A percentile compares a stretch with the other conserved stretches of the same genome.
These are phyloP conservation scores for Pythium periplocum DNA, from an alignment of 352 stramenopile species.

Conservation along the genomic window DNA sequence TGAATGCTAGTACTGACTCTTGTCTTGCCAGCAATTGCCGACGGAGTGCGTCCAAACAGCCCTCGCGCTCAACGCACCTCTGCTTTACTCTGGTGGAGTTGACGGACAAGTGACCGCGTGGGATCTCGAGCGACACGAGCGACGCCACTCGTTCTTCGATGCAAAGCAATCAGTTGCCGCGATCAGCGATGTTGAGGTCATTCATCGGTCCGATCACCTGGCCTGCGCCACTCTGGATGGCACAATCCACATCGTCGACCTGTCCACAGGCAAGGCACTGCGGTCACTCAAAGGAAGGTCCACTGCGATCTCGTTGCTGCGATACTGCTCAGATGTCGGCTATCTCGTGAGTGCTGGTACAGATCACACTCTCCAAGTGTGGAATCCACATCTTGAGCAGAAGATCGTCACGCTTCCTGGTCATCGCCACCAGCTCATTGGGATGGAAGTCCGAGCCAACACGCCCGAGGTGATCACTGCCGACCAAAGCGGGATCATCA, in stretches of 20 bases:
- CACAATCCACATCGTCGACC: slow-evolving; percentile 58
- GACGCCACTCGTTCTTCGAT: slow-evolving; percentile 33
- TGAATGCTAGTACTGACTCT: background rate
- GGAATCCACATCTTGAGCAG: slow-evolving; percentile 56
- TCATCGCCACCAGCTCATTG: slow-evolving; percentile 41
- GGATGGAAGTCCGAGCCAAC: slow-evolving; percentile 37
- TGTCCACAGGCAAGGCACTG: slow-evolving; percentile 17
- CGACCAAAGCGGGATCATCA: slow-evolving; percentile 42
- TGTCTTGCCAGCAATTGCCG: slow-evolving; percentile 36
- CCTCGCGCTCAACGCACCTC: slow-evolving; percentile 16
- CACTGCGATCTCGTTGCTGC: slow-evolving; percentile 35
- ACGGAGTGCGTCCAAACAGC: slow-evolving; percentile 30
- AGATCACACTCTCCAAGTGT: slow-evolving; percentile 50
- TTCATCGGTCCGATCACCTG: slow-evolving; percentile 28
- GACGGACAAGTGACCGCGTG: slow-evolving; percentile 41
- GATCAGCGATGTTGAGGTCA: slow-evolving; percentile 35
- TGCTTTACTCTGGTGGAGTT: slow-evolving; percentile 33
- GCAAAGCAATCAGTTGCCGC: slow-evolving; percentile 10
- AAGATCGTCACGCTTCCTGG: slow-evolving; percentile 43
- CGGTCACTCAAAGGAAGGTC: slow-evolving; percentile 35
- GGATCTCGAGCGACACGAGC: slow-evolving; percentile 27
- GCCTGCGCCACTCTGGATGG: slow-evolving; percentile 37
- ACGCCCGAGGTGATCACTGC: slow-evolving; percentile 47
- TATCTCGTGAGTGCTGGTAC: slow-evolving; percentile 53
- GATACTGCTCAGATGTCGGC: slow-evolving; percentile 37